These are phyloP conservation scores for Colletotrichum melonis DNA, from an alignment of 2,329 filamentous ascomycete species.

Conservation along the genomic window DNA sequence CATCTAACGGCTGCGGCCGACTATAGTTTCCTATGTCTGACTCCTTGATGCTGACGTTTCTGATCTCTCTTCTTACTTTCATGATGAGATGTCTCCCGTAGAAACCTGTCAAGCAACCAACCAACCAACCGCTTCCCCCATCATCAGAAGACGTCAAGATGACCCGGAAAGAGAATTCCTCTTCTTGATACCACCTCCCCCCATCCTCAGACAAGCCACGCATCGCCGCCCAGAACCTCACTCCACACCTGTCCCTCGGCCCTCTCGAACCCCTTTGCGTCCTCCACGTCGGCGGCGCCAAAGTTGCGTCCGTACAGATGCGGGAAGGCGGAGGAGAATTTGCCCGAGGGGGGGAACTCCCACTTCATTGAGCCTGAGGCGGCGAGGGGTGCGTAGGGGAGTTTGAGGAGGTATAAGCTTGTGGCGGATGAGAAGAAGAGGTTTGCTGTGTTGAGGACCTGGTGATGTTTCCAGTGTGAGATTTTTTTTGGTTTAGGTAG, in stretches of 20 bases:
- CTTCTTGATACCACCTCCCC: not conserved
- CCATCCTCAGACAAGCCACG: slow-evolving; percentile 48
- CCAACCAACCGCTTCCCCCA: too few species aligned
- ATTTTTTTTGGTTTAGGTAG: not conserved
- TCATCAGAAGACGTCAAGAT: not conserved
- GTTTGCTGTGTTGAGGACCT: slow-evolving; percentile 58
- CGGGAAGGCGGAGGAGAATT: slow-evolving; percentile 56
- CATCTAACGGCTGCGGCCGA: not conserved
- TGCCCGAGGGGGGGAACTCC: slow-evolving; percentile 63
- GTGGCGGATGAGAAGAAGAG: slow-evolving; percentile 54
- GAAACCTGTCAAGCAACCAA: too few species aligned
- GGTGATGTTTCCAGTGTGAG: not conserved
- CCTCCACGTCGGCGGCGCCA: slow-evolving; percentile 62
- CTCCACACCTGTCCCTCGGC: slow-evolving; percentile 59
- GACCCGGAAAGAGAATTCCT: not conserved
- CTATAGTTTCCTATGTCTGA: not conserved
- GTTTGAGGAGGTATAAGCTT: slow-evolving; percentile 63
- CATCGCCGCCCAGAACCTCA: slow-evolving; percentile 51
- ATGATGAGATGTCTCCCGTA: too few species aligned
- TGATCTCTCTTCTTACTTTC: not conserved
- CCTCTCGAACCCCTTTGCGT: slow-evolving; percentile 57
- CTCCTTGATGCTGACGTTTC: not conserved
- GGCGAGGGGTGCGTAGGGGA: slow-evolving; percentile 59
- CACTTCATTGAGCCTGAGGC: slow-evolving; percentile 57
- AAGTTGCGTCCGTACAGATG: slow-evolving; percentile 69